phyloP scores from a whole-genome alignment of 768 basidiomycete genomes.

The Pholiota molesta region DNA sequence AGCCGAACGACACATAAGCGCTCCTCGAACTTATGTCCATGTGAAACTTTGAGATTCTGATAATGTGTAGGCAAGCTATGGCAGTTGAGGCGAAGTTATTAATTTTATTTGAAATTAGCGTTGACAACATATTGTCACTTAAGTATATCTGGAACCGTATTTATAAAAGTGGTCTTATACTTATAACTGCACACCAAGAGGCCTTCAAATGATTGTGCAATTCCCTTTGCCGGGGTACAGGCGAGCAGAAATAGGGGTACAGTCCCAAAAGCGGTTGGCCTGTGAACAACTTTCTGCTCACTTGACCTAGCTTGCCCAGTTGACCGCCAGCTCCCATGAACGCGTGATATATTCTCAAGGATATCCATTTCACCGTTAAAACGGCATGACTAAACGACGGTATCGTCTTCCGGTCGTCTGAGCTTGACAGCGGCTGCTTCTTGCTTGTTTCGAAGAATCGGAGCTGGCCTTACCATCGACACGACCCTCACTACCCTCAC shows the following conservation, averaged over 20 bases:
- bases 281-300: neutral
- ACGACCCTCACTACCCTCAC: neutral
- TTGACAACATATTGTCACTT: too few relatives aligned
- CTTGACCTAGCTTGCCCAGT: neutral
- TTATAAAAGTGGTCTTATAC: too few relatives aligned
- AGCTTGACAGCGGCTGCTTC: neutral
- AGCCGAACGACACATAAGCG: slow-evolving; percentile 13
- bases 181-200: too few relatives aligned
- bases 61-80: neutral
- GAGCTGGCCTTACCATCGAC: neutral
- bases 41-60: slow-evolving; percentile 2
- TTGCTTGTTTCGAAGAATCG: neutral
- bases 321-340: slow-evolving; percentile 1
- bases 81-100: neutral
- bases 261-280: neutral
- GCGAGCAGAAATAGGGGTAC: neutral
- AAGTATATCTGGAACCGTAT: too few relatives aligned
- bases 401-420: neutral
- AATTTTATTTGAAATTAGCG: too few relatives aligned
- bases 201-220: neutral
- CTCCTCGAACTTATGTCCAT: neutral
- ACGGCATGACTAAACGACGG: neutral
- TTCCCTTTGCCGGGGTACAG: neutral
- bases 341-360: neutral
- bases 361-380: neutral